phyloP scores from a whole-genome alignment of 345 rosid genomes.

The Linum tenue region DNA sequence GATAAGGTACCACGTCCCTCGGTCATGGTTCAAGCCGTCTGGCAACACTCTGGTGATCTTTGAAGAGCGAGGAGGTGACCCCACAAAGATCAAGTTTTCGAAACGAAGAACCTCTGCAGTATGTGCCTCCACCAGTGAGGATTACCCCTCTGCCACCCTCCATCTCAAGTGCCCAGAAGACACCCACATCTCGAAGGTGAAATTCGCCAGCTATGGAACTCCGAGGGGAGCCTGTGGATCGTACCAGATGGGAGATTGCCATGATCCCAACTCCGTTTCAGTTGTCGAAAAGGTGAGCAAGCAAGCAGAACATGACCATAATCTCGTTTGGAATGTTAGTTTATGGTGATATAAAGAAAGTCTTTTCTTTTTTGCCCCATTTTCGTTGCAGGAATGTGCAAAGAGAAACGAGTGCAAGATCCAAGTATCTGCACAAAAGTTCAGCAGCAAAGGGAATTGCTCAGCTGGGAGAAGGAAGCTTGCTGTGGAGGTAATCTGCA shows the following conservation, averaged over 20 bases:
- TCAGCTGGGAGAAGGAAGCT: conserved; percentile 27
- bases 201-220: conserved; percentile 58
- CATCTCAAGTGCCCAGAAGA: conserved; percentile 37
- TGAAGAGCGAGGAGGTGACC: conserved; percentile 89
- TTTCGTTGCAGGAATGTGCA: conserved; percentile 35
- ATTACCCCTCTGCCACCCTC: conserved; percentile 30
- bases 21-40: conserved; percentile 90
- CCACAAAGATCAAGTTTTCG: conserved; percentile 51
- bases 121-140: conserved; percentile 33
- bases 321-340: neutral
- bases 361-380: neutral
- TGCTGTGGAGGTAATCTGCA: conserved; percentile 42
- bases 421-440: conserved; percentile 31
- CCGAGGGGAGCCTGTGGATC: conserved; percentile 52
- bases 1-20: conserved; percentile 85
- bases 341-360: neutral
- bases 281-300: conserved; percentile 38
- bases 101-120: conserved; percentile 42
- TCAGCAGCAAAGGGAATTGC: conserved; percentile 25
- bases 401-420: conserved; percentile 35
- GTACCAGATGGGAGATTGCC: conserved; percentile 42
- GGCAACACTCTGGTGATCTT: conserved; percentile 75
- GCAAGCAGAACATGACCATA: neutral
- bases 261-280: conserved; percentile 35
- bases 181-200: conserved; percentile 26